Evolutionary conservation across 2,329 filamentous ascomycete genomes (phyloP), one percentile per base, ranked within the genome.

Genomic region (Cryoendolithus antarcticus): DNA sequence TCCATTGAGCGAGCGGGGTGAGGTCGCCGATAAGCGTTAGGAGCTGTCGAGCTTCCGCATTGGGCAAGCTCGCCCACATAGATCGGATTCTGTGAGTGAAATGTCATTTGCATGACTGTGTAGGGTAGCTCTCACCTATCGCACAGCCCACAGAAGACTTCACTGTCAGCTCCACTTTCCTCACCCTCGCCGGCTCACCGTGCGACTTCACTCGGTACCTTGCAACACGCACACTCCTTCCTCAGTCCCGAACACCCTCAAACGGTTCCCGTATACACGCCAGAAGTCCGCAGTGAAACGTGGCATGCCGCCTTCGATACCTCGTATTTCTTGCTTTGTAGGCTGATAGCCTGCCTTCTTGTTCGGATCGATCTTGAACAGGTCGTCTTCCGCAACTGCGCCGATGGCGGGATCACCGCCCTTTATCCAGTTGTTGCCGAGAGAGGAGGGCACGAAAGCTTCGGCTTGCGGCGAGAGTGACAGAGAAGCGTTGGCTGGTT

Each of bases 211-310:
- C n/a, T 35, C 33, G 10, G 28, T 8, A n/a, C 32, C 39, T 9
- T 53, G 50, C 10, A 59, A 43, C 32, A 43, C 43, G 36, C 61
- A 71, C 5, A 70, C 55, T 21, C 62, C 63, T 53, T 80, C 74
- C 34, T 65, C 50, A 0, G 74, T 77, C 2, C 74, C 75, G 58
- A 77, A 79, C 1, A 76, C 67, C 31, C 75, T 62, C 39, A 79
- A 52, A 45, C 67, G 72, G 47, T 79, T 79, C 1, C 70, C 70
- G 52, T 77, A 76, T 7, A 67, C 54, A 3, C 57, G 49, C 75
- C 75, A 80, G 50, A 79, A 77, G 10, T 62, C 56, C 4, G 62
- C 62, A 1, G 62, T 61, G 42, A 70, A 70, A 1, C 60, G 53
- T 6, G 75, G 74, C 44, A 80, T 70, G 3, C 55, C 55, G 7